Conservation (phyloP, 1,284 basidiomycete genomes). For the Cryptococcus sp. region DNA sequence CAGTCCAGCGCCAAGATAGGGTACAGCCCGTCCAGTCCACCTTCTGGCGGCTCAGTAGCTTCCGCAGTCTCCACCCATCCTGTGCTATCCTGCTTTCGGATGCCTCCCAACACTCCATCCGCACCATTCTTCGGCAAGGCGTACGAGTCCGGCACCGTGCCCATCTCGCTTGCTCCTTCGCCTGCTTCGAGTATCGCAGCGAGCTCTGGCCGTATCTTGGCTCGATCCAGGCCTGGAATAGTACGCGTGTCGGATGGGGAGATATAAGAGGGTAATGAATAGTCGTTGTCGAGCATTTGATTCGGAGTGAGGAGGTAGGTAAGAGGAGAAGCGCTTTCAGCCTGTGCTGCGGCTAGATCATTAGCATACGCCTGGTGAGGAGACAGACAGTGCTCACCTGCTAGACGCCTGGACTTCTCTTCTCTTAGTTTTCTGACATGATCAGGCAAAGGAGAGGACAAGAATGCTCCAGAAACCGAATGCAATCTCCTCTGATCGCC, state of each 20-base stretch:
- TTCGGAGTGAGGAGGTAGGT: constrained; percentile 68
- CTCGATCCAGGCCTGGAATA: constrained; percentile 26
- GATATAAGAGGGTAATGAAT: constrained; percentile 74
- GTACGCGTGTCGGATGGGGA: constrained; percentile 35
- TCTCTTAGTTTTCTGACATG: constrained; percentile 63
- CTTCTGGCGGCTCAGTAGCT: constrained; percentile 26
- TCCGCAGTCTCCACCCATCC: constrained; percentile 65
- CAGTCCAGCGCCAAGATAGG: constrained; percentile 64
- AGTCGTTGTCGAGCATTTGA: constrained; percentile 87
- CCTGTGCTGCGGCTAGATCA: constrained; percentile 11
- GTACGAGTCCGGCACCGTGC: not conserved
- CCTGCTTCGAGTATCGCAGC: constrained; percentile 4
- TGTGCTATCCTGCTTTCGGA: constrained; percentile 38
- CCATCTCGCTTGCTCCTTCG: not conserved
- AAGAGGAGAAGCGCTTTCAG: constrained; percentile 48
- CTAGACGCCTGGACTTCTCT: constrained; percentile 44
- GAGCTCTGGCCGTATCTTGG: constrained; percentile 4
- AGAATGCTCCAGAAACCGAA: constrained; percentile 73
- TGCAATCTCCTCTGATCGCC: constrained; percentile 78
- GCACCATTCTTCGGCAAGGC: not conserved
- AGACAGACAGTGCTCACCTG: constrained; percentile 19
- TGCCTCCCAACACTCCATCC: constrained; percentile 1
- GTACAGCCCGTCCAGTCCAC: constrained; percentile 30
- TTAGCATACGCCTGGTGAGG: constrained; percentile 2
- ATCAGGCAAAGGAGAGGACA: constrained; percentile 68